Base-by-base conservation (phyloP, 2,329 filamentous ascomycete species). In the Microcyclospora pomicola region DNA sequence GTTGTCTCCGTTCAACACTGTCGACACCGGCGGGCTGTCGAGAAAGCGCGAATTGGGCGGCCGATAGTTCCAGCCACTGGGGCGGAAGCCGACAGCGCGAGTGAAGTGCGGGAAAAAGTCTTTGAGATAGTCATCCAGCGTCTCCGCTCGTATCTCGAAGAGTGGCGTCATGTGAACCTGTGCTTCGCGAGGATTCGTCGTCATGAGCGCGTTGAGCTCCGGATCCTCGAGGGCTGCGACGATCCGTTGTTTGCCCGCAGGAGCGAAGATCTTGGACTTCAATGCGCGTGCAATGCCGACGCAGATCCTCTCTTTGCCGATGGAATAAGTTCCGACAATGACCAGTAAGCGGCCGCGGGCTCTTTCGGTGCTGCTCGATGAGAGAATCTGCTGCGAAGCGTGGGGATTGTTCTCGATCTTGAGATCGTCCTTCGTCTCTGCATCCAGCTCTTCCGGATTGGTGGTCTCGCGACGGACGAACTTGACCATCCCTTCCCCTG, bases 91-190 rank as follows among this genome's bases (percentile, higher is more conserved):
- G 13, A 96, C 81, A 33, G 94, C 77, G 37, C 83, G 80, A 11
- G 77, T 77, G 58, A 96, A 98, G 49, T 84, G 77, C 6, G 82
- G 79, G 45, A 80, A 81, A 63, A 85, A 82, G 28, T 73, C 70
- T 50, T 80, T 75, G 5, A 96, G 72, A 52, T 98, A 98, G 43
- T 94, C 87, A 46, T 84, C 77, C 1, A 98, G 69, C 0, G 88
- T 94, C 48, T 95, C 87, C 27, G 86, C 78, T 16, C 86, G 79
- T 48, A 98, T 86, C 59, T 96, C 88, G 69, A 91, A 91, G 9
- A 98, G 69, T 51, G 82, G 86, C 50, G 94, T 92, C 87, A 98
- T 95, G 62, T 98, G 91, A 0, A 98, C 86, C 59, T 96, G 88
- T 0, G 91, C 91, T 50, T 84, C 82, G 15, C 72, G 65, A 0